A percentile compares a stretch with the other conserved stretches of the same genome.
Conservation (phyloP, 2,329 filamentous ascomycete genomes). For the Metarhizium guizhouense region DNA sequence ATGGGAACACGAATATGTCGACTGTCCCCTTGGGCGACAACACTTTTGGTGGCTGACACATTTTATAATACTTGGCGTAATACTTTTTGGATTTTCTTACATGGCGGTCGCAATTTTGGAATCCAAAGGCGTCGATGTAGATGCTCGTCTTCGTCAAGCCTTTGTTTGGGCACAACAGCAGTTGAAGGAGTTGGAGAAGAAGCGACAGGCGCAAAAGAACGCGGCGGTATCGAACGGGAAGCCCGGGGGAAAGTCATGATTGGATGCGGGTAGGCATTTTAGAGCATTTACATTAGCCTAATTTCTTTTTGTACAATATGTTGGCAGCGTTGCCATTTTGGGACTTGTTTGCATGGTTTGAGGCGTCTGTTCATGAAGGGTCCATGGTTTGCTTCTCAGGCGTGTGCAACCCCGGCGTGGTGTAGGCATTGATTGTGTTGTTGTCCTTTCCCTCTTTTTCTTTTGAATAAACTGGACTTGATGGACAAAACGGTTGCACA, state of each 20-base stretch:
- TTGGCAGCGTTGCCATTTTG: not conserved
- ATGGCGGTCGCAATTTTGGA: slow-evolving; percentile 15
- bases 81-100: slow-evolving; percentile 22
- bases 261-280: slow-evolving; percentile 9
- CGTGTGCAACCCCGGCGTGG: not conserved
- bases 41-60: slow-evolving; percentile 94
- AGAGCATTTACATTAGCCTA: slow-evolving; percentile 3
- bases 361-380: not conserved
- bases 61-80: slow-evolving; percentile 51
- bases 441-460: not conserved
- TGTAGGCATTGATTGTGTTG: not conserved
- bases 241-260: slow-evolving; percentile 12
- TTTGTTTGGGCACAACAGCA: slow-evolving; percentile 10
- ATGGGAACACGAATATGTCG: slow-evolving; percentile 76
- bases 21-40: slow-evolving; percentile 74
- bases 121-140: slow-evolving; percentile 25
- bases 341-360: slow-evolving; percentile 4
- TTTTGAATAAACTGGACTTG: not conserved
- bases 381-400: not conserved
- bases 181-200: slow-evolving; percentile 5
- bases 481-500: not conserved
- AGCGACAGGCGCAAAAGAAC: not conserved
- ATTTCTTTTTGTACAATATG: slow-evolving; percentile 2
- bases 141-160: slow-evolving; percentile 14
- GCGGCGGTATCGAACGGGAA: slow-evolving; percentile 10